phyloP scores from a whole-genome alignment of 345 rosid species.

The Psidium guajava region DNA sequence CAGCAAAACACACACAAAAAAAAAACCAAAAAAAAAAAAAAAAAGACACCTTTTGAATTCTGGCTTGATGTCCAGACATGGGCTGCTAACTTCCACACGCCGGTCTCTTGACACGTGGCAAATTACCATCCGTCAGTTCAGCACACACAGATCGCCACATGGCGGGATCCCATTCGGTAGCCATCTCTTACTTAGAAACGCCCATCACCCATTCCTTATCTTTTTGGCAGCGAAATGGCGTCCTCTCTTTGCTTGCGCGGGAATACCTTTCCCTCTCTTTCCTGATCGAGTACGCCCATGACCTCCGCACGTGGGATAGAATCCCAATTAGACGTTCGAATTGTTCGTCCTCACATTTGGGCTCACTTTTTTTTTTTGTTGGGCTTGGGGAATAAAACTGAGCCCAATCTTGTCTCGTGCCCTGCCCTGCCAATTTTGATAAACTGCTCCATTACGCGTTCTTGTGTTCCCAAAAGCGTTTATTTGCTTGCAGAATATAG shows the following conservation, averaged over 20 bases:
- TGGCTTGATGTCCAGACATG: neutral
- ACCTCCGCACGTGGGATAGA: no score
- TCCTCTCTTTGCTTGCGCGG: no score
- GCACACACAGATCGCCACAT: neutral
- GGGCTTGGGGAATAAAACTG: neutral
- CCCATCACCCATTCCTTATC: neutral
- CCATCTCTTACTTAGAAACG: neutral
- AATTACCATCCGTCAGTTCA: neutral
- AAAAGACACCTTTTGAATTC: neutral
- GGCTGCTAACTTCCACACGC: neutral
- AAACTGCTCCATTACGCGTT: neutral
- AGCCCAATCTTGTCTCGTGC: neutral
- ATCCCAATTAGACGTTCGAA: no score
- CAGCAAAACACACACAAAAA: no score
- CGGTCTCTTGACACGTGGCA: rapidly evolving
- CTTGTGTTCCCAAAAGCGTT: neutral
- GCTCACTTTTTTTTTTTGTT: neutral
- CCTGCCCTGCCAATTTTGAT: neutral
- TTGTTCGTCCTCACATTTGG: neutral
- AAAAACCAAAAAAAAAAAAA: no score
- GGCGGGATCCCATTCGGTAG: neutral
- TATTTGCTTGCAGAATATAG: neutral
- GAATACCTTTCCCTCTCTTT: no score
- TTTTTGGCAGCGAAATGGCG: neutral
- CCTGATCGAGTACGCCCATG: no score